Conservation (phyloP, 2,329 filamentous ascomycete species). For the Paraphaeosphaeria sporulosa region DNA sequence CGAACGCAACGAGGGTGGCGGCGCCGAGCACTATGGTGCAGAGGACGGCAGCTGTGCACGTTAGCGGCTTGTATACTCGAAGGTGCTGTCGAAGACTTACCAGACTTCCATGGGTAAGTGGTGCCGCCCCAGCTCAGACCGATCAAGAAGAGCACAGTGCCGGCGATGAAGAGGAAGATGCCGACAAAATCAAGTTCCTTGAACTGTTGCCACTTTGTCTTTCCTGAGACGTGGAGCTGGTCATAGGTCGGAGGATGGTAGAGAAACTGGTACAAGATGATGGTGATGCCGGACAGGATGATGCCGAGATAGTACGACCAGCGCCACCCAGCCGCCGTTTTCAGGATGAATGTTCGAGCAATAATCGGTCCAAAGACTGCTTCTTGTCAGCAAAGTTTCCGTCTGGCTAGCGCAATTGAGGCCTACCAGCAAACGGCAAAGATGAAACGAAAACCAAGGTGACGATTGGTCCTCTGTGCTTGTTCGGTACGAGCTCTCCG, state of each 20-base stretch:
- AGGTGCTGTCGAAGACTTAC: slow-evolving; percentile 2
- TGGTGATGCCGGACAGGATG: slow-evolving; percentile 52
- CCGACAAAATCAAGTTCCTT: slow-evolving; percentile 54
- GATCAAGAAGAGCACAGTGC: slow-evolving; percentile 54
- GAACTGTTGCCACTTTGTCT: slow-evolving; percentile 34
- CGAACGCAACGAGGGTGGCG: slow-evolving; percentile 35
- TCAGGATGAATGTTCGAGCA: slow-evolving; percentile 54
- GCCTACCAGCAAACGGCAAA: slow-evolving; percentile 39
- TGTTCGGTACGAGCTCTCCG: slow-evolving; percentile 47
- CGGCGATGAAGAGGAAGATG: slow-evolving; percentile 54
- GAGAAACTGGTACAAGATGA: slow-evolving; percentile 54
- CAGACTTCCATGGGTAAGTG: slow-evolving; percentile 35
- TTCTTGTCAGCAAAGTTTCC: neutral
- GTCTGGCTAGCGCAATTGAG: neutral
- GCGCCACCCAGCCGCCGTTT: slow-evolving; percentile 43
- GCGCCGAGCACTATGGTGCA: slow-evolving; percentile 25
- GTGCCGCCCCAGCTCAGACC: slow-evolving; percentile 55
- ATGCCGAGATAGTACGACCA: slow-evolving; percentile 61
- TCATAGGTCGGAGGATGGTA: slow-evolving; percentile 57
- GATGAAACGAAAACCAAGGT: slow-evolving; percentile 32
- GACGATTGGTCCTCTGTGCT: slow-evolving; percentile 38
- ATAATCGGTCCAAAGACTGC: slow-evolving; percentile 56
- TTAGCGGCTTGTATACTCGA: neutral
- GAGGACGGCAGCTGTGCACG: slow-evolving; percentile 28
- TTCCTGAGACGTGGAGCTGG: slow-evolving; percentile 47